These are phyloP conservation scores for Capillidium heterosporum DNA, from an alignment of 371 early-diverging fungal species.

Conservation along the genomic window DNA sequence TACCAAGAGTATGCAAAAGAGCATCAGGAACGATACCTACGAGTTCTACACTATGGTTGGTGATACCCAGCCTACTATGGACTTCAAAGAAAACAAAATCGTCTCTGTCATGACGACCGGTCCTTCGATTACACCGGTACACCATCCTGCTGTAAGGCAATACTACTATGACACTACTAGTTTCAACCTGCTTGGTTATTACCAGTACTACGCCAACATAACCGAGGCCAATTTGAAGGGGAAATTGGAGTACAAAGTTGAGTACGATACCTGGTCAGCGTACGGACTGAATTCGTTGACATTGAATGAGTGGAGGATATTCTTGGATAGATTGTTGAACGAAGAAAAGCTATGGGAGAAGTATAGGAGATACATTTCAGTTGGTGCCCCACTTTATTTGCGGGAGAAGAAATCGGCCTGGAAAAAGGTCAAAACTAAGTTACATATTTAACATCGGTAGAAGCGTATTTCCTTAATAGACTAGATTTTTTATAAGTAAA, in stretches of 20 bases:
- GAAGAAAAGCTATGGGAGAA: background rate
- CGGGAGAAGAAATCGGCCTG: too few species aligned
- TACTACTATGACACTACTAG: constrained; percentile 18
- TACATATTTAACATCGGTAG: too few species aligned
- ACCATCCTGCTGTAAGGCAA: constrained; percentile 29
- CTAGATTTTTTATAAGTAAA: too few species aligned
- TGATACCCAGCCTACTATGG: too few species aligned
- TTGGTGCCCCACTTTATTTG: background rate
- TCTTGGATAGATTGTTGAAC: background rate
- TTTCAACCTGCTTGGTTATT: constrained; percentile 16
- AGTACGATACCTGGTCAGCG: constrained; percentile 2
- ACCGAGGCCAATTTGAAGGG: constrained; percentile 17
- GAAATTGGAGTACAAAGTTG: constrained; percentile 15
- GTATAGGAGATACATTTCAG: background rate
- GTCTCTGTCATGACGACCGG: constrained; percentile 2
- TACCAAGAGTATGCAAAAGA: background rate
- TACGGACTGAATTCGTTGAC: background rate
- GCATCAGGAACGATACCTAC: background rate
- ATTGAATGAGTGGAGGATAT: background rate
- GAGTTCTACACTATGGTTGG: background rate
- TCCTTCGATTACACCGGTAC: constrained; percentile 3
- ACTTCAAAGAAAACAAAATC: background rate
- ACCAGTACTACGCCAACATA: constrained; percentile 30
- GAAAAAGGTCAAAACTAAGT: too few species aligned
- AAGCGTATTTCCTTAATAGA: too few species aligned